A percentile compares a stretch with the other conserved stretches of the same genome.
phyloP scores from a whole-genome alignment of 805 yeast species.

The Saccharomycopsis malanga region DNA sequence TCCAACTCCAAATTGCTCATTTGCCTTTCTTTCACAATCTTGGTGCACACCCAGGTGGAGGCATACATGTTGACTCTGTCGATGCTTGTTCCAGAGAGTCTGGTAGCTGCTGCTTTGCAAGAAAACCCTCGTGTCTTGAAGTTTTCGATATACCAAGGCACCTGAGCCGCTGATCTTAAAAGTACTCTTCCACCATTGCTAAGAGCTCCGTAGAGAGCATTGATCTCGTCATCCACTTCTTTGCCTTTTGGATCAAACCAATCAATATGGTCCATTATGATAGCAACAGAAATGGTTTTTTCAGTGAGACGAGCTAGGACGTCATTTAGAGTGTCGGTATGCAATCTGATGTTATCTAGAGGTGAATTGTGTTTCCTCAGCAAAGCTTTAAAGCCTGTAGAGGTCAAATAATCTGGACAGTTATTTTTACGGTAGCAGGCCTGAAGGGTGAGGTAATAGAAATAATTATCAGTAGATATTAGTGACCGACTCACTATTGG shows the following conservation, averaged over 20 bases:
- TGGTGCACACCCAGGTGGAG: constrained; percentile 79
- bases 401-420: constrained; percentile 71
- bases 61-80: constrained; percentile 86
- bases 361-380: constrained; percentile 35
- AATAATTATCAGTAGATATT: constrained; percentile 67
- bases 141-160: constrained; percentile 71
- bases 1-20: constrained; percentile 25
- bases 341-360: constrained; percentile 63
- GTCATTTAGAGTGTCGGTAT: constrained; percentile 72
- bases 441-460: constrained; percentile 61
- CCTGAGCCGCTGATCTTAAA: constrained; percentile 64
- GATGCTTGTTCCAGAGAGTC: constrained; percentile 57
- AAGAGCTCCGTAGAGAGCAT: constrained; percentile 55
- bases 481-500: constrained; percentile 61
- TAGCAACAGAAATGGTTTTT: constrained; percentile 63
- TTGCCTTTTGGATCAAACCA: constrained; percentile 68
- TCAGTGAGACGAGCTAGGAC: constrained; percentile 60
- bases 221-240: constrained; percentile 61
- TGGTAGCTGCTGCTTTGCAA: constrained; percentile 63
- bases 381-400: constrained; percentile 38
- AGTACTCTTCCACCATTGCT: constrained; percentile 65
- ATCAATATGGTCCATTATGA: constrained; percentile 90
- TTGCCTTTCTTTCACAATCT: constrained; percentile 28
- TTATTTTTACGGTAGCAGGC: constrained; percentile 55
- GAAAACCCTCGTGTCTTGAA: constrained; percentile 63